Conservation (phyloP, 164 flowering plant genomes). For the Paratinospora sagittata region DNA sequence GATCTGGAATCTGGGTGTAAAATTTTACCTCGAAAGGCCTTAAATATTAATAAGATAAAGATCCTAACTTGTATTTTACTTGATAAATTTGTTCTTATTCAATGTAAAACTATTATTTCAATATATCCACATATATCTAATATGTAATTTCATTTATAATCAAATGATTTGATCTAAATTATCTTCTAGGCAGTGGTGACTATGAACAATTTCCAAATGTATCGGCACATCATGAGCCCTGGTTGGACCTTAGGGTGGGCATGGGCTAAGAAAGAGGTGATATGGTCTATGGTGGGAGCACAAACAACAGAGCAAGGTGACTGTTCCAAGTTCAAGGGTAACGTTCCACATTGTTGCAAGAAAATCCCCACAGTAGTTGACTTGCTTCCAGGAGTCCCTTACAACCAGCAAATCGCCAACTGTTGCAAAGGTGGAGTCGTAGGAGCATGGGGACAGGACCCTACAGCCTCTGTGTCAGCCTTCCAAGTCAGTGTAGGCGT, state of each 20-base stretch:
- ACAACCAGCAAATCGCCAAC: slow-evolving; percentile 53
- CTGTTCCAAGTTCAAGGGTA: slow-evolving; percentile 56
- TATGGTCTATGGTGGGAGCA: slow-evolving; percentile 61
- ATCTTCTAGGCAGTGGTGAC: slow-evolving; percentile 52
- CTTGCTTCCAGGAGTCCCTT: slow-evolving; percentile 59
- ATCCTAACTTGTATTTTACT: no score
- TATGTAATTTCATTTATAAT: no score
- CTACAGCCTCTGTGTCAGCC: slow-evolving; percentile 40
- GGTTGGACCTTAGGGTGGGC: slow-evolving; percentile 61
- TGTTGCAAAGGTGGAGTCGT: slow-evolving; percentile 66
- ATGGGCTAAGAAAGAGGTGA: slow-evolving; percentile 66
- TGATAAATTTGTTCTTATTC: no score
- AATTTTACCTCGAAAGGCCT: no score
- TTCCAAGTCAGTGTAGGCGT: slow-evolving; percentile 62
- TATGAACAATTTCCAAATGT: slow-evolving; percentile 61
- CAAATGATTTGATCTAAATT: not conserved
- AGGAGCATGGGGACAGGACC: slow-evolving; percentile 62
- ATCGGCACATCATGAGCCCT: slow-evolving; percentile 53
- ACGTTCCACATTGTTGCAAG: slow-evolving; percentile 58
- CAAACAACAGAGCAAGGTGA: slow-evolving; percentile 69
- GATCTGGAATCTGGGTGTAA: no score
- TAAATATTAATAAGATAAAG: no score
- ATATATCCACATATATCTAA: no score
- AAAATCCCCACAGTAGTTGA: slow-evolving; percentile 50
- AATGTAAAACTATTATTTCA: no score